phyloP scores from a whole-genome alignment of 129 eudicot species.

The Tagetes erecta region DNA sequence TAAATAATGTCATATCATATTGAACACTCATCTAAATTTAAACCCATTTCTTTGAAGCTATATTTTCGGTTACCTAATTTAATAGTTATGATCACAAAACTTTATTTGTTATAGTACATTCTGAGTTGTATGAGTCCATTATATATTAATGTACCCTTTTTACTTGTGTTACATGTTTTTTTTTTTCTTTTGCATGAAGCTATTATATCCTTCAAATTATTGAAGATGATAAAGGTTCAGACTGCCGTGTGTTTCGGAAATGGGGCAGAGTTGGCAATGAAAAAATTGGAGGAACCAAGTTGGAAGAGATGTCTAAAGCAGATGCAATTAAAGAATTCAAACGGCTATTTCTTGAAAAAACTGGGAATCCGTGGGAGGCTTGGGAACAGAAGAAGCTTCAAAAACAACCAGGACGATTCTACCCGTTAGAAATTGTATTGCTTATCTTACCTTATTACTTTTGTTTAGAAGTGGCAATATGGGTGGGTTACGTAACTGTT shows the following conservation, averaged over 20 bases:
- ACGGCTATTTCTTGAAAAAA: constrained; percentile 83
- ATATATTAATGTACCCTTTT: neutral
- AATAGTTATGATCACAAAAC: neutral
- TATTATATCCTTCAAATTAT: constrained; percentile 91
- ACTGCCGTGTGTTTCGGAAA: constrained; percentile 82
- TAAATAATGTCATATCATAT: neutral
- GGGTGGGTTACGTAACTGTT: constrained; percentile 19
- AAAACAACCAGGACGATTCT: constrained; percentile 86
- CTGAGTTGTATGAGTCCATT: neutral
- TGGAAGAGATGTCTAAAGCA: constrained; percentile 60
- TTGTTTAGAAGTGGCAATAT: neutral
- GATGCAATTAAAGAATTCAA: constrained; percentile 81
- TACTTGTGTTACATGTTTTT: constrained; percentile 6
- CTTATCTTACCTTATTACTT: constrained; percentile 10
- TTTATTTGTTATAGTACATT: neutral
- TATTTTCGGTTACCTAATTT: neutral
- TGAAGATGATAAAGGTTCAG: constrained; percentile 88
- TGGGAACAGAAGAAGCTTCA: constrained; percentile 77
- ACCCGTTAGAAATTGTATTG: constrained; percentile 87
- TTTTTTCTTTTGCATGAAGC: constrained; percentile 46
- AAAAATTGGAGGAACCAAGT: constrained; percentile 74
- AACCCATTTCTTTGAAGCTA: neutral
- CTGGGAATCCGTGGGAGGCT: constrained; percentile 87
- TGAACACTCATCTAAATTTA: neutral
- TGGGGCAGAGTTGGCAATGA: constrained; percentile 99